These are phyloP conservation scores for Phoma sp. DNA, from an alignment of 2,329 filamentous ascomycete genomes.

Conservation along the genomic window DNA sequence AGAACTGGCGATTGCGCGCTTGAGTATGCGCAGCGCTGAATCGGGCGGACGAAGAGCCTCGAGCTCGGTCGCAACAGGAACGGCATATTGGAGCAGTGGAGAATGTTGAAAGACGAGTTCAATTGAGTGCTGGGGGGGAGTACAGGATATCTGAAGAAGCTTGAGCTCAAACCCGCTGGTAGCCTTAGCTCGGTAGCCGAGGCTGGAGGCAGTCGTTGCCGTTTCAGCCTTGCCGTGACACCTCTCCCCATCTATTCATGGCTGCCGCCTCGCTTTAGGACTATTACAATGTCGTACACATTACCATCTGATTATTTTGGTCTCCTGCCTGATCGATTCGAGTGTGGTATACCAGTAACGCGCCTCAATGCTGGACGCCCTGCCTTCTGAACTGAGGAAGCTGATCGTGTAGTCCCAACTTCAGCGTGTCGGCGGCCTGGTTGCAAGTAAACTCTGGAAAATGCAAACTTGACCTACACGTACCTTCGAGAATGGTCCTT, in stretches of 20 bases:
- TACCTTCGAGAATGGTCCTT: slow-evolving; percentile 26
- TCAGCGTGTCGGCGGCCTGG: slow-evolving; percentile 6
- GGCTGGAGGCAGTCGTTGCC: not conserved
- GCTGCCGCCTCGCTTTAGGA: not conserved
- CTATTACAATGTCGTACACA: too few relatives aligned
- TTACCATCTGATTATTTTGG: too few relatives aligned
- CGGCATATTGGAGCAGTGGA: slow-evolving; percentile 28
- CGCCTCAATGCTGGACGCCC: slow-evolving; percentile 7
- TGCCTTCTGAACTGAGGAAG: slow-evolving; percentile 26
- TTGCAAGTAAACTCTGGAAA: slow-evolving; percentile 22
- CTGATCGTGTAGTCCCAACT: slow-evolving; percentile 22
- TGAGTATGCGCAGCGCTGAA: slow-evolving; percentile 47
- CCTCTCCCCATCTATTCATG: not conserved
- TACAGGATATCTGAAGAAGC: not conserved
- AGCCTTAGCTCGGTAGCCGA: not conserved
- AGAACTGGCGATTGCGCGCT: slow-evolving; percentile 62
- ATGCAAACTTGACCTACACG: slow-evolving; percentile 22
- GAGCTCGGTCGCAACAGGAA: slow-evolving; percentile 28
- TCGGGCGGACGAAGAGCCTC: slow-evolving; percentile 28
- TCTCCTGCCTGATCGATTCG: too few relatives aligned
- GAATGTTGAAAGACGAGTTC: too few relatives aligned
- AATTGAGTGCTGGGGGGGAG: not conserved
- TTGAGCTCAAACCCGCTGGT: not conserved
- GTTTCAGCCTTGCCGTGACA: not conserved
- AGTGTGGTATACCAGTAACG: too few relatives aligned